Evolutionary conservation across 805 yeast species (phyloP).

Genomic region (Metschnikowia aberdeeniae): DNA sequence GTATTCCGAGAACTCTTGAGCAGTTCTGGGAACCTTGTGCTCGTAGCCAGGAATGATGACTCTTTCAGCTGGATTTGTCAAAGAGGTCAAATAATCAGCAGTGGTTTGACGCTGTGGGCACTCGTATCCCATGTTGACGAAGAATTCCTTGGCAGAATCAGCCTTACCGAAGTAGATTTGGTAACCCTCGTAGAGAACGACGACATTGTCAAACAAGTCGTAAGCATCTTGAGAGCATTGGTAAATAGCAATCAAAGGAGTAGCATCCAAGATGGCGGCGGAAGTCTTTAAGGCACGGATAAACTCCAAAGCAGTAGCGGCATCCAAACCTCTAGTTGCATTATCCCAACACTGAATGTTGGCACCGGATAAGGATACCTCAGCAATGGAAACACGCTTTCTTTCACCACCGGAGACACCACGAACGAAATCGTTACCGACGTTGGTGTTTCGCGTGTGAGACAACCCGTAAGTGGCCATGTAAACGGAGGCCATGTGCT

Average conservation of each 20-base stretch:
- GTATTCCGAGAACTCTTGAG: conserved; percentile 54
- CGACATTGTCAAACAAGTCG: conserved; percentile 56
- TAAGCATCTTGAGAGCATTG: conserved; percentile 67
- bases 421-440: conserved; percentile 61
- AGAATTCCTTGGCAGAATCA: conserved; percentile 49
- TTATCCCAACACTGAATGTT: conserved; percentile 58
- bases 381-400: conserved; percentile 67
- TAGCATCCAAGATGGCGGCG: conserved; percentile 47
- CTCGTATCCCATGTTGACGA: conserved; percentile 56
- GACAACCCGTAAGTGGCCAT: conserved; percentile 49
- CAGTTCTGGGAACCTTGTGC: conserved; percentile 48
- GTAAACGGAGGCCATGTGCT: conserved; percentile 39
- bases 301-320: conserved; percentile 67
- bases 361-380: conserved; percentile 52
- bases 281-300: conserved; percentile 56
- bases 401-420: conserved; percentile 75
- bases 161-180: conserved; percentile 61
- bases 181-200: conserved; percentile 55
- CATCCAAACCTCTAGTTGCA: conserved; percentile 67
- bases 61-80: conserved; percentile 64
- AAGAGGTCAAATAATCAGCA: conserved; percentile 62
- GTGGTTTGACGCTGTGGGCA: conserved; percentile 65
- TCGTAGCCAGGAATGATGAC: conserved; percentile 46
- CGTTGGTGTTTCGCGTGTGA: conserved; percentile 54
- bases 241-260: conserved; percentile 64